Evolutionary conservation across 2,329 filamentous ascomycete genomes (phyloP).

Genomic region (Corynespora cassiicola): DNA sequence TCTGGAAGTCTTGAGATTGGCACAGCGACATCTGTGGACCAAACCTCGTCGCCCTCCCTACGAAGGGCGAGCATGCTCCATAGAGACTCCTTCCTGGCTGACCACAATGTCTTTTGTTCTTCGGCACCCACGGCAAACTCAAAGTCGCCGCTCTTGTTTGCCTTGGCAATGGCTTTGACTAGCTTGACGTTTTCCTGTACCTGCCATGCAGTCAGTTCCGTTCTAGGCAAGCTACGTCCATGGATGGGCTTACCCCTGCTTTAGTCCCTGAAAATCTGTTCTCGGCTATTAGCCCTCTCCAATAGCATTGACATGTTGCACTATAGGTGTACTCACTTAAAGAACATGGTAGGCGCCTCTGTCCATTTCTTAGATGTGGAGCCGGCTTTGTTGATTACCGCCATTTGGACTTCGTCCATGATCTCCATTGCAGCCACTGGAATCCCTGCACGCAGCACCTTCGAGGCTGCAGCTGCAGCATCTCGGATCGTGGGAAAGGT

Average conservation of each 20-base stretch:
- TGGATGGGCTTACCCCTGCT: slow-evolving; percentile 55
- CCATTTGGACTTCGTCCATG: slow-evolving; percentile 90
- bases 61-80: slow-evolving; percentile 67
- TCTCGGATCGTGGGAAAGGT: slow-evolving; percentile 79
- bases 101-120: slow-evolving; percentile 65
- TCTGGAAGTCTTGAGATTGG: slow-evolving; percentile 67
- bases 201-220: slow-evolving; percentile 38
- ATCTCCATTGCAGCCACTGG: slow-evolving; percentile 82
- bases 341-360: slow-evolving; percentile 79
- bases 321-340: slow-evolving; percentile 63
- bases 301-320: slow-evolving; percentile 5
- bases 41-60: slow-evolving; percentile 63
- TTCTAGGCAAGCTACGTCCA: slow-evolving; percentile 21
- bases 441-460: slow-evolving; percentile 76
- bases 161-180: slow-evolving; percentile 71
- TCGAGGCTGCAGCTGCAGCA: slow-evolving; percentile 75
- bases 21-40: slow-evolving; percentile 68
- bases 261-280: slow-evolving; percentile 74
- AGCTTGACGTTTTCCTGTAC: slow-evolving; percentile 77
- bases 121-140: slow-evolving; percentile 62
- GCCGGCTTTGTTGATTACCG: slow-evolving; percentile 77
- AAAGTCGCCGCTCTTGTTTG: slow-evolving; percentile 62
- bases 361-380: slow-evolving; percentile 76
- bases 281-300: slow-evolving; percentile 26
- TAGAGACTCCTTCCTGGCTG: slow-evolving; percentile 65